A percentile compares a stretch with the other conserved stretches of the same genome.
These are phyloP conservation scores for Turritis glabra DNA, from an alignment of 345 rosid species.

Conservation along the genomic window DNA sequence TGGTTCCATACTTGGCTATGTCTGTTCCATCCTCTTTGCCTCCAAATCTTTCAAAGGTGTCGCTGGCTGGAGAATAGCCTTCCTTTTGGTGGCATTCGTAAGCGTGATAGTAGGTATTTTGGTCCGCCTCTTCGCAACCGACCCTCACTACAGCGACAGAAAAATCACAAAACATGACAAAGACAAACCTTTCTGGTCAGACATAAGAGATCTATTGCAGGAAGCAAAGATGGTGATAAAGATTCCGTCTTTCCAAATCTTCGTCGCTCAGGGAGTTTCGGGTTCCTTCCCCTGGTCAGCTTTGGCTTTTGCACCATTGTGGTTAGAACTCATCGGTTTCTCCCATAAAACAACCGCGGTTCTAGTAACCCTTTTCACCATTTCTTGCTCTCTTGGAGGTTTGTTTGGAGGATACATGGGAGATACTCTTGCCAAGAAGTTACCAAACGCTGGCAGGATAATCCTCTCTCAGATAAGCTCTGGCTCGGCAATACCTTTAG, in stretches of 20 bases:
- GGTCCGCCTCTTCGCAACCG: conserved; percentile 58
- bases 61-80: conserved; percentile 79
- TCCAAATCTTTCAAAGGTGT: conserved; percentile 67
- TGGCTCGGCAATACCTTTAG: conserved; percentile 62
- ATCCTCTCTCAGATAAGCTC: conserved; percentile 60
- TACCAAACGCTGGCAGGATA: conserved; percentile 62
- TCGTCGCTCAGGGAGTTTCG: conserved; percentile 70
- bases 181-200: conserved; percentile 43
- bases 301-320: conserved; percentile 62
- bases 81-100: conserved; percentile 57
- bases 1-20: conserved; percentile 62
- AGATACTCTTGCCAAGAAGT: conserved; percentile 47
- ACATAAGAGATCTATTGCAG: conserved; percentile 42
- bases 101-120: conserved; percentile 68
- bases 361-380: conserved; percentile 43
- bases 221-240: conserved; percentile 58
- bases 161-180: conserved; percentile 7
- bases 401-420: conserved; percentile 70
- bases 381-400: conserved; percentile 47
- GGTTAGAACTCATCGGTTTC: conserved; percentile 71
- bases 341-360: conserved; percentile 58
- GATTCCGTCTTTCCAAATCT: conserved; percentile 63
- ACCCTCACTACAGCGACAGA: conserved; percentile 51
- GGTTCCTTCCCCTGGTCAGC: conserved; percentile 70
- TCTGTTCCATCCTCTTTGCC: conserved; percentile 62